phyloP scores from a whole-genome alignment of 768 basidiomycete genomes.

The Holtermannia corniformis region DNA sequence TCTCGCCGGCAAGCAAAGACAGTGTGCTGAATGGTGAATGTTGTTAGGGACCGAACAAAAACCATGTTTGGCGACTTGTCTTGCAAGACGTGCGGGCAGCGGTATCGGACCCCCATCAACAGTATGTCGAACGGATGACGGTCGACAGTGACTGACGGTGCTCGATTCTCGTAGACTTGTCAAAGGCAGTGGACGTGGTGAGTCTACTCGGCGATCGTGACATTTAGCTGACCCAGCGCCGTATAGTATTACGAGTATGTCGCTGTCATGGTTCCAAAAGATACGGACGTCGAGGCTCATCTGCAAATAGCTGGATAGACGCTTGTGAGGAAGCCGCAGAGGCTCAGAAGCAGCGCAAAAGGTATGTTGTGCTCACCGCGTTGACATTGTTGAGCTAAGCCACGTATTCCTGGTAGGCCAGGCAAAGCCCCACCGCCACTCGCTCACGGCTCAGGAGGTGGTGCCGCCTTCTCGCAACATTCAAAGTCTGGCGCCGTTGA shows the following conservation, averaged over 20 bases:
- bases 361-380: conserved; percentile 16
- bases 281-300: not conserved
- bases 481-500: conserved; percentile 8
- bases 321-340: conserved; percentile 33
- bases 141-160: not conserved
- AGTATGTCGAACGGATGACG: conserved; percentile 14
- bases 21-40: conserved; percentile 58
- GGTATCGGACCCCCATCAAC: conserved; percentile 84
- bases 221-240: too few relatives aligned
- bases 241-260: conserved; percentile 88
- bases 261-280: conserved; percentile 43
- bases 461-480: conserved; percentile 12
- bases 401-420: not conserved
- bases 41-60: conserved; percentile 51
- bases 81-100: conserved; percentile 70
- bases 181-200: conserved; percentile 15
- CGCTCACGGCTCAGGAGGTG: conserved; percentile 20
- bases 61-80: conserved; percentile 71
- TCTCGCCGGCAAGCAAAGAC: not conserved
- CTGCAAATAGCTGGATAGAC: conserved; percentile 37
- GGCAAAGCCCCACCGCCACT: conserved; percentile 13
- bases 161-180: conserved; percentile 10
- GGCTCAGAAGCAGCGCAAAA: conserved; percentile 21
- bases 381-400: not conserved
- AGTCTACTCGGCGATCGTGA: conserved; percentile 61